Conservation (phyloP, 2,329 filamentous ascomycete genomes). For the Ophiostoma fasciatum region DNA sequence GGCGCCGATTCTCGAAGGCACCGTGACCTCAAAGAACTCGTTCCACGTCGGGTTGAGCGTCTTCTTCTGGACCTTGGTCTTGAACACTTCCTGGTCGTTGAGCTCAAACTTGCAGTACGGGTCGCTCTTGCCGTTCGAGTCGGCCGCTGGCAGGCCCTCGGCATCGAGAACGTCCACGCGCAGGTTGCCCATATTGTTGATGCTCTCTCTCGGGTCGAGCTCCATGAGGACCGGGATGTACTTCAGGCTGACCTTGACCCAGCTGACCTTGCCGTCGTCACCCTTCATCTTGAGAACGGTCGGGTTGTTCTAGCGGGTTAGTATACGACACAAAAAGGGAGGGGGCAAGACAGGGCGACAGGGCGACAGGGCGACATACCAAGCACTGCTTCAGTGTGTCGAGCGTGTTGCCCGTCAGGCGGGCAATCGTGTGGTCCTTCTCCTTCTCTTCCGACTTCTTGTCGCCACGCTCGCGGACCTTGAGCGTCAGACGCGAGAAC, state of each 20-base stretch:
- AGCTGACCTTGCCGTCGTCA: constrained; percentile 59
- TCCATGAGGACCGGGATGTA: constrained; percentile 91
- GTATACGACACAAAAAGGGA: neutral
- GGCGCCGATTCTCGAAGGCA: constrained; percentile 73
- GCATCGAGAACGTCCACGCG: constrained; percentile 88
- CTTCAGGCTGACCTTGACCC: constrained; percentile 80
- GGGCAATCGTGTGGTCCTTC: constrained; percentile 58
- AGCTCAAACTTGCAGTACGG: constrained; percentile 92
- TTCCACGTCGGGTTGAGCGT: constrained; percentile 92
- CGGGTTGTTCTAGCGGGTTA: constrained; percentile 57
- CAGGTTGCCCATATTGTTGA: constrained; percentile 96
- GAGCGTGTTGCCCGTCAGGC: constrained; percentile 70
- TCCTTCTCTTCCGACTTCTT: constrained; percentile 54
- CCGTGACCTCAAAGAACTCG: constrained; percentile 74
- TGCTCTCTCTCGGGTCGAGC: constrained; percentile 86
- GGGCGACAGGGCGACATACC: constrained; percentile 33
- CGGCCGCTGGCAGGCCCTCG: constrained; percentile 75
- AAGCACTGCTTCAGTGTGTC: constrained; percentile 78
- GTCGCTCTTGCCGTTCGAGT: constrained; percentile 92
- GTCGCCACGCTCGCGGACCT: constrained; percentile 61
- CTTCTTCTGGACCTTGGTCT: constrained; percentile 94
- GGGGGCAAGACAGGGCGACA: neutral
- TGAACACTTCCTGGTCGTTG: constrained; percentile 80
- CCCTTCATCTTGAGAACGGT: constrained; percentile 69
- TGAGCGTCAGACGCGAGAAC: constrained; percentile 81